These are phyloP conservation scores for Podaxis rugospora DNA, from an alignment of 768 basidiomycete genomes.

Conservation along the genomic window DNA sequence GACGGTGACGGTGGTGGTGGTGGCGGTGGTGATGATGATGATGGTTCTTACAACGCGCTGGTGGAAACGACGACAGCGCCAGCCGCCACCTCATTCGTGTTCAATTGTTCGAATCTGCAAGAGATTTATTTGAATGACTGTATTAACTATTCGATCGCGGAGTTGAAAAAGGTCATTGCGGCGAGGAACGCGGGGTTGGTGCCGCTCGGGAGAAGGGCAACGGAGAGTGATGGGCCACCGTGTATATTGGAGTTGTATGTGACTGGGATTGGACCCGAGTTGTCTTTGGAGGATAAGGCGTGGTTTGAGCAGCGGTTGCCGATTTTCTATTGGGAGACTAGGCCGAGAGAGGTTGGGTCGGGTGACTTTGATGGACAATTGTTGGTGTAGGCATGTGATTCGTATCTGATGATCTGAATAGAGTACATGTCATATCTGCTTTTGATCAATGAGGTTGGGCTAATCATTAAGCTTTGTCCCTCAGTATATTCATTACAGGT, in stretches of 20 bases:
- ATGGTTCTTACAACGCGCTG: not conserved
- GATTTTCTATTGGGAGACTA: slow-evolving; percentile 11
- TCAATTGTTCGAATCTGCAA: slow-evolving; percentile 13
- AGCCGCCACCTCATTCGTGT: not conserved
- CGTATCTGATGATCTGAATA: not conserved
- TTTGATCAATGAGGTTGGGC: not conserved
- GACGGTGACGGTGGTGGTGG: not conserved
- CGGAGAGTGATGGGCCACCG: slow-evolving; percentile 3
- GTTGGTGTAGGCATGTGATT: not conserved
- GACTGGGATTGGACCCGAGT: slow-evolving; percentile 11
- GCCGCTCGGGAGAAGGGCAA: slow-evolving; percentile 2
- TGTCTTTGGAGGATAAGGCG: slow-evolving; percentile 8
- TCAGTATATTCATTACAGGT: not conserved
- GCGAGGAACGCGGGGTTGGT: slow-evolving; percentile 13
- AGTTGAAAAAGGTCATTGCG: slow-evolving; percentile 13
- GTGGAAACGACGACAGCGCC: not conserved
- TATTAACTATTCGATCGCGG: slow-evolving; percentile 14
- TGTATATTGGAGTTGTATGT: slow-evolving; percentile 15
- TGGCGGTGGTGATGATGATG: not conserved
- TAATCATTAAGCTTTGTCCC: not conserved
- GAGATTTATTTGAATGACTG: slow-evolving; percentile 18
- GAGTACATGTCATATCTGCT: not conserved
- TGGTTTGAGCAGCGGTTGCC: slow-evolving; percentile 14
- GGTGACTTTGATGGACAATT: not conserved
- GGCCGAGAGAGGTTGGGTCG: not conserved